These are phyloP conservation scores for Eucalyptus sp. DNA, from an alignment of 345 rosid species.

Conservation along the genomic window DNA sequence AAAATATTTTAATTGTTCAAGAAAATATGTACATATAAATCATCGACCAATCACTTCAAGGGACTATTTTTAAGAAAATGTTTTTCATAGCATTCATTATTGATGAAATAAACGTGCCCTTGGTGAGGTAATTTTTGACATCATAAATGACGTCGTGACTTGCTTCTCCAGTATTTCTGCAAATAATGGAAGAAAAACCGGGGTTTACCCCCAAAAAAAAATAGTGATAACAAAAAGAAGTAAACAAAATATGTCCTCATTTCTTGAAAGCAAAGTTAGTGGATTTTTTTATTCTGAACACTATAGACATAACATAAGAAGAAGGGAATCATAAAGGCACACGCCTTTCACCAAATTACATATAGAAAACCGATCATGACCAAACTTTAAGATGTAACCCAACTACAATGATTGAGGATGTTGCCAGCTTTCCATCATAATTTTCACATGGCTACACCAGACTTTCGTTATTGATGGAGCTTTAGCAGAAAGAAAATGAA, in stretches of 20 bases:
- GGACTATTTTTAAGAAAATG: no score
- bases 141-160: background rate
- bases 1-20: no score
- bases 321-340: background rate
- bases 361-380: background rate
- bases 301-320: background rate
- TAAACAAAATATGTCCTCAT: background rate
- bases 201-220: no score
- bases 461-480: background rate
- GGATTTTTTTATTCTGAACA: background rate
- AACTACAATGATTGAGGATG: background rate
- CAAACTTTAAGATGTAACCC: background rate
- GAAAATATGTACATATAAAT: no score
- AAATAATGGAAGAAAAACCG: background rate
- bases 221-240: background rate
- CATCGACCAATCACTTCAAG: no score
- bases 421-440: background rate
- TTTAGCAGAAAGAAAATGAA: background rate
- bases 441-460: background rate
- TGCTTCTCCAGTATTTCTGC: background rate
- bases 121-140: background rate
- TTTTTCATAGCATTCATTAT: no score
- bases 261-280: background rate
- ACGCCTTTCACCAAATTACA: background rate
- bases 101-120: background rate